Percentiles rank a stretch among this genome's conserved stretches.
phyloP scores from a whole-genome alignment of 768 basidiomycete genomes.

The Chalciporus pseudorubinellus region DNA sequence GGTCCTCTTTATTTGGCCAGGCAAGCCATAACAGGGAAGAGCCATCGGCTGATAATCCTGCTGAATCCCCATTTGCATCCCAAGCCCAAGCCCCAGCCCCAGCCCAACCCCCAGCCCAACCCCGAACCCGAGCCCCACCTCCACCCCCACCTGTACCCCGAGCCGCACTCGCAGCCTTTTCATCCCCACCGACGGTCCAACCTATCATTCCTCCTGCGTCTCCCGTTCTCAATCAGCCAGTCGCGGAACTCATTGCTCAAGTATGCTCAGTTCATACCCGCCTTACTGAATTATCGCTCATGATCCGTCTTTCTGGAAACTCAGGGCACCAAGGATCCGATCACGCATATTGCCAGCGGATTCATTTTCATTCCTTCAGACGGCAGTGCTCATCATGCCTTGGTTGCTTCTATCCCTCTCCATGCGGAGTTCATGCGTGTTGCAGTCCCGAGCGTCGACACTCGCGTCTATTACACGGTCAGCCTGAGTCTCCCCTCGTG shows the following conservation, averaged over 20 bases:
- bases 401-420: slow-evolving; percentile 23
- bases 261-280: slow-evolving; percentile 1
- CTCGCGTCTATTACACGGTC: slow-evolving; percentile 22
- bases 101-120: too few relatives aligned
- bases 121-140: too few relatives aligned
- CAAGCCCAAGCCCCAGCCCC: too few relatives aligned
- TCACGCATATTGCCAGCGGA: slow-evolving; percentile 17
- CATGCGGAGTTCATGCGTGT: slow-evolving; percentile 23
- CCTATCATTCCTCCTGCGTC: not conserved
- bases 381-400: slow-evolving; percentile 10
- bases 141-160: too few relatives aligned
- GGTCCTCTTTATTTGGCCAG: too few relatives aligned
- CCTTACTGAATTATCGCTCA: not conserved
- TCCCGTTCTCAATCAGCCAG: not conserved
- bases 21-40: too few relatives aligned
- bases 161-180: too few relatives aligned
- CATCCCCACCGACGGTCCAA: not conserved
- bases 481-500: not conserved
- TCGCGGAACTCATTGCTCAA: slow-evolving; percentile 13
- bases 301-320: not conserved
- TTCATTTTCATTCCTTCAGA: slow-evolving; percentile 16
- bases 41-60: too few relatives aligned
- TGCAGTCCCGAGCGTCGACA: slow-evolving; percentile 18
- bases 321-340: slow-evolving; percentile 17
- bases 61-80: too few relatives aligned